These are phyloP conservation scores for Mycena venus DNA, from an alignment of 768 basidiomycete species.

Conservation along the genomic window DNA sequence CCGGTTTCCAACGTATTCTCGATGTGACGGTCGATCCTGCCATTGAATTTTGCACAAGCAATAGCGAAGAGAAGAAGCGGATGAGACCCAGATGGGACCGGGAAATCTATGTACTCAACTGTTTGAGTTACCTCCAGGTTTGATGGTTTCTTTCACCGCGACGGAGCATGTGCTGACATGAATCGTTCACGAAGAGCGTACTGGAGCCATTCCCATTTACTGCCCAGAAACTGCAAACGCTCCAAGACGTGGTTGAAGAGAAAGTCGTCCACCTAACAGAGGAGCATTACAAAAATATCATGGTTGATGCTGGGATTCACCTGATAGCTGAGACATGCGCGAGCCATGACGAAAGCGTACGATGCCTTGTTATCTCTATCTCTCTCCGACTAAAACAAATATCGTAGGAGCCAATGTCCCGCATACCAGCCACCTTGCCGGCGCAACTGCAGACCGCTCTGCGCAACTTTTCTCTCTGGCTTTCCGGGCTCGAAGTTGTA, in stretches of 20 bases:
- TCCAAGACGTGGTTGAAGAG: slow-evolving; percentile 73
- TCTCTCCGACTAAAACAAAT: not conserved
- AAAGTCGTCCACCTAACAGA: slow-evolving; percentile 76
- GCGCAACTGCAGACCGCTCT: slow-evolving; percentile 73
- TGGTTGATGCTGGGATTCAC: slow-evolving; percentile 67
- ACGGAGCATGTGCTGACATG: not conserved
- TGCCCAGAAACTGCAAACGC: slow-evolving; percentile 63
- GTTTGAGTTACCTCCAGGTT: slow-evolving; percentile 86
- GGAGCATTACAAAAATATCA: slow-evolving; percentile 76
- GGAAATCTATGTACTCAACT: slow-evolving; percentile 89
- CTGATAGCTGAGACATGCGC: slow-evolving; percentile 60
- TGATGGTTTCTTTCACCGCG: slow-evolving; percentile 31
- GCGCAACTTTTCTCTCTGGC: slow-evolving; percentile 84
- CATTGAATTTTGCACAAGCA: slow-evolving; percentile 77
- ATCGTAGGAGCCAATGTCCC: slow-evolving; percentile 78
- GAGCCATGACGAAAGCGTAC: slow-evolving; percentile 55
- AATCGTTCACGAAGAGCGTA: slow-evolving; percentile 60
- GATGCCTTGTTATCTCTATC: slow-evolving; percentile 24
- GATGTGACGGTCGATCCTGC: slow-evolving; percentile 90
- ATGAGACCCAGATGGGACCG: slow-evolving; percentile 80
- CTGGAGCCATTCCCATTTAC: slow-evolving; percentile 81
- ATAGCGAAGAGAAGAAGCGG: slow-evolving; percentile 74
- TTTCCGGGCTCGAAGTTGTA: slow-evolving; percentile 84
- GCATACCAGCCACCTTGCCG: slow-evolving; percentile 75
- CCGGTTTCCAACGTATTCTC: slow-evolving; percentile 78